Evolutionary conservation across 495 filamentous ascomycete species (phyloP), one percentile per base, ranked within the genome.

Genomic region (Neurospora cerealis): DNA sequence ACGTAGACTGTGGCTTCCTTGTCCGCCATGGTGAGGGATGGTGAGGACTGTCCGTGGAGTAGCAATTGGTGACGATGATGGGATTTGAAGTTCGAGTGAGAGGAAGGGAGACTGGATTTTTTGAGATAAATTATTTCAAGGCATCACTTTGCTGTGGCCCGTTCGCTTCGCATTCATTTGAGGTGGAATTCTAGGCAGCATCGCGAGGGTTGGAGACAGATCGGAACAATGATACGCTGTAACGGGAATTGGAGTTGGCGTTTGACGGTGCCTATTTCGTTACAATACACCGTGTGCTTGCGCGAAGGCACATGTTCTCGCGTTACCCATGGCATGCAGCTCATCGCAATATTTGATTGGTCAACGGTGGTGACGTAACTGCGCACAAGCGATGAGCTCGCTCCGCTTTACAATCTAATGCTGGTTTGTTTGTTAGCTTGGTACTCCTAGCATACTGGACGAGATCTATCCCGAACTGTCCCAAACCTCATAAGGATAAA

Each of bases 1-100:
- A 98, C 90, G 81, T 96, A 99, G 19, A 98, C 90, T 6, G 93
- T 94, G 15, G 94, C 93, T 83, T 97, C 93, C 81, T 99, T 99
- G 69, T 93, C 91, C 39, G 96, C 93, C 96, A 99, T 99, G 48
- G 72, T 83, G 69, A 69, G 21, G 13, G 70, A 17, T 9, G 44
- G 38, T 60, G 42, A 38, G 71, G 15, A 2, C 21, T 66, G 54
- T 6, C n/a, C 13, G 54, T 69, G 37, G 4, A 42, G 46, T 11
- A 8, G 38, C 36, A 24, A n/a, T 66, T 9, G 13, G 54, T 32
- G 54, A 17, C 32, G 17, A 28, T 62, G 66, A 69, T 48, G 70
- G 54, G 19, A 46, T 34, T 28, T 10, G 17, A 34, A 73, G 17
- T 71, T 54, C 17, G 66, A 71, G 41, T 36, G n/a, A 54, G 28